These are phyloP conservation scores for Penicillium daleae DNA, from an alignment of 495 filamentous ascomycete species.

Conservation along the genomic window DNA sequence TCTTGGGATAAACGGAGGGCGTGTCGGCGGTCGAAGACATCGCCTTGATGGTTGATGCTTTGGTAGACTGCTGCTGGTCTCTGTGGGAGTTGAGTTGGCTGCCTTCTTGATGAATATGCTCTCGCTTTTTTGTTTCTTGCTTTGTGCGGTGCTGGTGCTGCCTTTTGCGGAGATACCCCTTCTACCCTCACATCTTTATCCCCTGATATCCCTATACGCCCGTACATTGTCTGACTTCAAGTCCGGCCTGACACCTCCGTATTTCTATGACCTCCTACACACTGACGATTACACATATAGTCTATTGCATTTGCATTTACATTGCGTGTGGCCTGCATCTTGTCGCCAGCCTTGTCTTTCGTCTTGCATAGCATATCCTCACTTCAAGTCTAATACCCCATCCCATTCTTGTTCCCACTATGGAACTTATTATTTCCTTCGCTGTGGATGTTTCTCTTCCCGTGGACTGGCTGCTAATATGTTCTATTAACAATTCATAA, in stretches of 20 bases:
- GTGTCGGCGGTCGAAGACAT: constrained; percentile 26
- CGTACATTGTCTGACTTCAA: constrained; percentile 10
- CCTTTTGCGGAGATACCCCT: neutral
- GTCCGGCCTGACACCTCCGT: neutral
- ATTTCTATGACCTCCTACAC: constrained; percentile 10
- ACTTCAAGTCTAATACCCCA: neutral
- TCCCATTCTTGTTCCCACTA: neutral
- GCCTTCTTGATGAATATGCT: neutral
- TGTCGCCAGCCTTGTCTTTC: neutral
- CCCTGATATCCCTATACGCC: neutral
- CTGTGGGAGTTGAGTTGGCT: neutral
- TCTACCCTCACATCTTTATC: neutral
- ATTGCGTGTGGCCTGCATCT: constrained; percentile 16
- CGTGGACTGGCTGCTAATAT: neutral
- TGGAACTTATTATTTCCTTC: constrained; percentile 1
- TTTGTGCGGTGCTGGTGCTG: constrained; percentile 3
- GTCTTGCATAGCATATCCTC: constrained; percentile 2
- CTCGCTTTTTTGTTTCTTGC: neutral
- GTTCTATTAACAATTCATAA: neutral
- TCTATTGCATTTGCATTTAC: constrained; percentile 21
- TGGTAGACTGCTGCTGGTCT: neutral
- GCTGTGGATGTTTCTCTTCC: neutral
- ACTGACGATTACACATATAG: constrained; percentile 8
- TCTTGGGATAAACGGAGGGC: constrained; percentile 21
- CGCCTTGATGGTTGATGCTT: neutral